Base-by-base conservation (phyloP, 768 basidiomycete genomes). In the Amanita exitialis region DNA sequence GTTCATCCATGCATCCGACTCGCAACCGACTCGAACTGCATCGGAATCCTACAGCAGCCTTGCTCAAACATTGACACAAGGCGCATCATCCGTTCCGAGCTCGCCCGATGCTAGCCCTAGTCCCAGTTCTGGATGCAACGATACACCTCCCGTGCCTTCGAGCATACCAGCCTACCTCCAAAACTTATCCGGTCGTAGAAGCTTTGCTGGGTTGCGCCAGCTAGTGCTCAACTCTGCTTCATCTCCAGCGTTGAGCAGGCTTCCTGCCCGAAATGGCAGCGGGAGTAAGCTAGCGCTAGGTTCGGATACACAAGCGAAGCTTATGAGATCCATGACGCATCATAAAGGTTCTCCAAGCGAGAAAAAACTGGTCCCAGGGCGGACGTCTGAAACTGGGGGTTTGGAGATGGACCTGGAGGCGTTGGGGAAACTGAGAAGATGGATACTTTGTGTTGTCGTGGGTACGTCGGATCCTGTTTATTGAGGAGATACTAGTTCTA, bases 401-500 rank as follows among this genome's bases (percentile, higher is more conserved):
- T 67, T 84, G 10, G 62, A 69, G 4, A 71, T 86, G 35, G 69
- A 79, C 16, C 58, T 63, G 2, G 72, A 71, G 25, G 76, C 73
- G 16, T 54, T 79, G 12, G 58, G 58, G 25, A 76, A 68, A 47
- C 70, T 90, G 62, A 71, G 75, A 21, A 65, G 79, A 49, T 90
- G 88, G 88, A 77, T 82, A 1, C 62, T 85, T 50, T 73, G 81
- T 13, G 72, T 90, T 44, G 79, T 74, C 41, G 70, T 88, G 48
- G 87, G 85, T 76, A 61, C 56, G 73, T 64, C 27, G 28, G 43
- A 18, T 20, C 44, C 3, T 9, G 12, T 47, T 18, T 13, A 20
- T 35, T 23, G 23, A 13, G 18, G 16, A 18, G 9, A n/a, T 9
- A 20, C 12, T 39, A 9, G 4, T 21, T 52, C n/a, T 41, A 55